A percentile compares a stretch with the other conserved stretches of the same genome.
These are phyloP conservation scores for Royoungia palumana DNA, from an alignment of 768 basidiomycete genomes.

Conservation along the genomic window DNA sequence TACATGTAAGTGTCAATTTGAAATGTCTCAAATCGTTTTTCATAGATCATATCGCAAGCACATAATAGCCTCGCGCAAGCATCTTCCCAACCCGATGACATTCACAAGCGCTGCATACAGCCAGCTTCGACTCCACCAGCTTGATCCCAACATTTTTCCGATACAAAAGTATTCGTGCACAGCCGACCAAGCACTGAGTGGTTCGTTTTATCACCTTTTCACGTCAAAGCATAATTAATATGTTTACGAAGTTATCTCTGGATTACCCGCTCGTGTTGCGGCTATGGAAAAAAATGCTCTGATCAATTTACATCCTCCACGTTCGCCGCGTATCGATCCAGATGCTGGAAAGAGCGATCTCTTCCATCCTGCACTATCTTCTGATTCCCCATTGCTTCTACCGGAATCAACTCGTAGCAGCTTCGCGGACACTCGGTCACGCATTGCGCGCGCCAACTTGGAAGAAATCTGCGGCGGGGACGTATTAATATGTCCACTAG, in stretches of 20 bases:
- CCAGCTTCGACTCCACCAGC: conserved; percentile 65
- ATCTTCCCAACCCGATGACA: conserved; percentile 60
- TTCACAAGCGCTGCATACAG: conserved; percentile 73
- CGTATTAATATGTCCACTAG: conserved; percentile 71
- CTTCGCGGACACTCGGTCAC: conserved; percentile 38
- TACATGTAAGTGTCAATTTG: conserved; percentile 49
- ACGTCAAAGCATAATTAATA: neutral
- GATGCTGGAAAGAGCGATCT: conserved; percentile 26
- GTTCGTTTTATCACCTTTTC: conserved; percentile 21
- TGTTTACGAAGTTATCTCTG: conserved; percentile 30
- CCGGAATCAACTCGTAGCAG: conserved; percentile 33
- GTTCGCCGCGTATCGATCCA: conserved; percentile 37
- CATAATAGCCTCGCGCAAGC: conserved; percentile 62
- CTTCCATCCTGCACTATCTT: conserved; percentile 28
- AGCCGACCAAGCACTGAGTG: conserved; percentile 37
- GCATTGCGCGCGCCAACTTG: neutral
- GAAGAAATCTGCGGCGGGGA: conserved; percentile 49
- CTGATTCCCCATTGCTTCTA: conserved; percentile 12
- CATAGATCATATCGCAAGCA: conserved; percentile 49
- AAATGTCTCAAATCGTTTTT: neutral
- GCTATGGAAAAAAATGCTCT: conserved; percentile 41
- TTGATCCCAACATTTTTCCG: conserved; percentile 74
- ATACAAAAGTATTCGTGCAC: conserved; percentile 52
- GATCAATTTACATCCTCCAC: conserved; percentile 46
- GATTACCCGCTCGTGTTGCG: conserved; percentile 46